Percentiles rank a stretch among this genome's conserved stretches.
These are phyloP conservation scores for Ustilago loliicola DNA, from an alignment of 1,284 basidiomycete species.

Conservation along the genomic window DNA sequence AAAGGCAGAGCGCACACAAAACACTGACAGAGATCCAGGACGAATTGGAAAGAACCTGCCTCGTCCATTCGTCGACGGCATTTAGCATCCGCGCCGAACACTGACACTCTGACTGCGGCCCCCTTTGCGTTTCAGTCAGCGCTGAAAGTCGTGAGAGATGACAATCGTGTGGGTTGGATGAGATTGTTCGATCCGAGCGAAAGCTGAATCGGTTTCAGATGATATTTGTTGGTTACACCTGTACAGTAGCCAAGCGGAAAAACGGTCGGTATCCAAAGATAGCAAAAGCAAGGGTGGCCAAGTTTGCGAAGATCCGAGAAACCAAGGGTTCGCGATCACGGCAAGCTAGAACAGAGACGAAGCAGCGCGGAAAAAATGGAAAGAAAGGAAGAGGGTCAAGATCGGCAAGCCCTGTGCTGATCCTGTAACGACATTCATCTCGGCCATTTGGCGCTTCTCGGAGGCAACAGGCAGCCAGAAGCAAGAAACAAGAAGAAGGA, in stretches of 20 bases:
- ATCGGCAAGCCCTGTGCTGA: conserved; percentile 12
- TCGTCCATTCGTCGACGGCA: conserved; percentile 35
- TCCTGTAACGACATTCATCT: conserved; percentile 2
- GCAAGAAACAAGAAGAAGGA: background rate
- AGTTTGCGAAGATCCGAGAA: conserved; percentile 9
- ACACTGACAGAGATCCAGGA: conserved; percentile 5
- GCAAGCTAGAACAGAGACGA: background rate
- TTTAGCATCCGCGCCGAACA: conserved; percentile 17
- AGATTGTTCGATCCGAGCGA: background rate
- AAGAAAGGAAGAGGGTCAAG: conserved; percentile 3
- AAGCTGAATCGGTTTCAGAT: background rate
- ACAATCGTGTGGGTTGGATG: background rate
- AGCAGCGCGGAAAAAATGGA: background rate
- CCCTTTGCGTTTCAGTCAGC: background rate
- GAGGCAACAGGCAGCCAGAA: conserved; percentile 3
- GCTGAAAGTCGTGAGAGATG: background rate
- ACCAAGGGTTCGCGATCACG: conserved; percentile 3
- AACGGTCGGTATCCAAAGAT: conserved; percentile 6
- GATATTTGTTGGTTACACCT: background rate
- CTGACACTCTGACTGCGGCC: background rate
- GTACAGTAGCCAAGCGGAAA: background rate
- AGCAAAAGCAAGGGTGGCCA: conserved; percentile 9
- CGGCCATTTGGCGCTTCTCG: background rate
- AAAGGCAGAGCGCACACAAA: background rate
- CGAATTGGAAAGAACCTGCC: conserved; percentile 18